These are phyloP conservation scores for Paspalum vaginatum DNA, from an alignment of 176 grass and related monocot genomes.

Conservation along the genomic window DNA sequence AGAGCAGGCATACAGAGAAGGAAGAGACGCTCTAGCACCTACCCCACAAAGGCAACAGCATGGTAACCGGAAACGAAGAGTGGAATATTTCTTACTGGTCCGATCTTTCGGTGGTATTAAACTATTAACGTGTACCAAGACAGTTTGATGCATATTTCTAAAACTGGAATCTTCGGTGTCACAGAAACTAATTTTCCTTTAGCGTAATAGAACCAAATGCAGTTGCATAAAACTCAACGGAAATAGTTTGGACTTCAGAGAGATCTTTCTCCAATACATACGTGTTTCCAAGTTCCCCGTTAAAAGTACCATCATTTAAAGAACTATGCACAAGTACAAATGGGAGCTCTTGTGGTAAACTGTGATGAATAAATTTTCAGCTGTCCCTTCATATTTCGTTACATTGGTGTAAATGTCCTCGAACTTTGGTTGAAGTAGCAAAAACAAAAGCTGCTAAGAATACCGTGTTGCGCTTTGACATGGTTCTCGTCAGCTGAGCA, in stretches of 20 bases:
- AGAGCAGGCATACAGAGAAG: too few species aligned
- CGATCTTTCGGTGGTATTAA: too few species aligned
- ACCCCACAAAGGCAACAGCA: too few species aligned
- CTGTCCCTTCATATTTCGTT: conserved; percentile 23
- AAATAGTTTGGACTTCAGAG: neutral
- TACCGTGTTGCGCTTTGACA: conserved; percentile 99
- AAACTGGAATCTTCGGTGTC: too few species aligned
- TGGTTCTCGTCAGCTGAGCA: conserved; percentile 97
- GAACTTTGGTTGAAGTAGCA: conserved; percentile 30
- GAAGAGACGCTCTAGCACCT: too few species aligned
- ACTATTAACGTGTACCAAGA: too few species aligned
- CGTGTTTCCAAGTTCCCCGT: neutral
- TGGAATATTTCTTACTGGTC: too few species aligned
- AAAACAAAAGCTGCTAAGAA: conserved; percentile 37
- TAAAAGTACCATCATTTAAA: conserved; percentile 14
- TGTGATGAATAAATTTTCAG: conserved; percentile 20
- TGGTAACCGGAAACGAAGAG: too few species aligned
- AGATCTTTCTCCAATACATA: conserved; percentile 33
- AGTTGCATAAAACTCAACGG: neutral
- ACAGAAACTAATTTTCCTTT: too few species aligned
- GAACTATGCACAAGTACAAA: conserved; percentile 30
- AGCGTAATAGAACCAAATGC: conserved; percentile 14
- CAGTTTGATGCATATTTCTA: too few species aligned
- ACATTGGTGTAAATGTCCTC: neutral
- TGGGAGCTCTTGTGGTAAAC: conserved; percentile 15